These are phyloP conservation scores for Allomyces javanicus DNA, from an alignment of 192 early-diverging fungal species.

Conservation along the genomic window DNA sequence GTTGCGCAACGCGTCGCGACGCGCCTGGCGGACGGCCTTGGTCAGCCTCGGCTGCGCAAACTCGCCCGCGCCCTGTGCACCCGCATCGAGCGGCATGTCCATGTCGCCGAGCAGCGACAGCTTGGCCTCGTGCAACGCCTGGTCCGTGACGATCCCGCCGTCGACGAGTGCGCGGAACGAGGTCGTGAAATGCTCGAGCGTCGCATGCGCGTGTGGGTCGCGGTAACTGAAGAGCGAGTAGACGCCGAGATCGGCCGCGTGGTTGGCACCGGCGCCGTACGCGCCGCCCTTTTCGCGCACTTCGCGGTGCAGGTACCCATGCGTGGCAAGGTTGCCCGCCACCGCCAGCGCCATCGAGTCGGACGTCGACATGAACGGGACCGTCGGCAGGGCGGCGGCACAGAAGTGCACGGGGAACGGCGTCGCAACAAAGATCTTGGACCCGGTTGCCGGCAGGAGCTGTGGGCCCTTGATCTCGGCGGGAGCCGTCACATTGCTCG, in stretches of 20 bases:
- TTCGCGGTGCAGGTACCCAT: conserved; percentile 81
- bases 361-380: conserved; percentile 70
- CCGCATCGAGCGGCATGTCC: conserved; percentile 63
- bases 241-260: conserved; percentile 49
- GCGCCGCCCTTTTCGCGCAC: conserved; percentile 93
- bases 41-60: conserved; percentile 51
- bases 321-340: conserved; percentile 62
- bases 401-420: conserved; percentile 78
- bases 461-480: too few relatives aligned
- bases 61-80: conserved; percentile 64
- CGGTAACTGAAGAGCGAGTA: conserved; percentile 86
- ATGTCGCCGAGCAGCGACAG: conserved; percentile 67
- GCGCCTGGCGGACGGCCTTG: conserved; percentile 55
- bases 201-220: conserved; percentile 58
- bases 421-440: conserved; percentile 42
- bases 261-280: conserved; percentile 76
- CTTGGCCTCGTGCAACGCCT: conserved; percentile 80
- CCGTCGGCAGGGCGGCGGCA: conserved; percentile 45
- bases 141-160: conserved; percentile 13
- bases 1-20: neutral
- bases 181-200: conserved; percentile 44
- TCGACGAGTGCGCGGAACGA: conserved; percentile 46
- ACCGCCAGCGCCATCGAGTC: conserved; percentile 54
- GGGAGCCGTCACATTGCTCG: too few relatives aligned
- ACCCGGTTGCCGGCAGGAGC: too few relatives aligned